Conservation (phyloP, 805 yeast genomes). For the Millerozyma miso region DNA sequence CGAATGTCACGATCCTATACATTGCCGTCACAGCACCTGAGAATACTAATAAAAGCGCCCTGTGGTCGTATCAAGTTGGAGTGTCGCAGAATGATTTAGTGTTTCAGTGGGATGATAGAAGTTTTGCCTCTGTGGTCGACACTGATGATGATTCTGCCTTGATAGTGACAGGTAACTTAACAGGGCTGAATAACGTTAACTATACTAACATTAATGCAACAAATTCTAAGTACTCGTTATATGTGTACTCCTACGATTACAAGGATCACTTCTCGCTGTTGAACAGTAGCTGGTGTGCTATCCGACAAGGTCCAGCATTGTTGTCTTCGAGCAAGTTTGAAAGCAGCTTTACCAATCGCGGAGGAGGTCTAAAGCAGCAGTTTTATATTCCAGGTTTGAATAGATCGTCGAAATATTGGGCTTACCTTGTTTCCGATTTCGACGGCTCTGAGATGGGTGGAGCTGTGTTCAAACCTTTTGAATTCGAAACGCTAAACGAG, state of each 20-base stretch:
- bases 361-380: conserved; percentile 52
- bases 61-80: conserved; percentile 68
- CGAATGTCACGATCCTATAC: conserved; percentile 20
- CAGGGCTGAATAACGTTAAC: conserved; percentile 11
- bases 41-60: conserved; percentile 27
- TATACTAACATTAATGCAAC: conserved; percentile 17
- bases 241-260: conserved; percentile 43
- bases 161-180: conserved; percentile 55
- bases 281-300: conserved; percentile 68
- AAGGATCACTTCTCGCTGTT: conserved; percentile 33
- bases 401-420: conserved; percentile 57
- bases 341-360: conserved; percentile 39
- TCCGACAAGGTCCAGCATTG: conserved; percentile 48
- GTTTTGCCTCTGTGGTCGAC: conserved; percentile 59
- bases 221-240: conserved; percentile 34
- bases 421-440: conserved; percentile 54
- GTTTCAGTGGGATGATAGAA: conserved; percentile 63
- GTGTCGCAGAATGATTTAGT: conserved; percentile 58
- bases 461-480: conserved; percentile 50
- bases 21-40: conserved; percentile 41
- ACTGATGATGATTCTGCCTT: conserved; percentile 66
- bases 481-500: conserved; percentile 51
- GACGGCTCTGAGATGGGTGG: conserved; percentile 50
- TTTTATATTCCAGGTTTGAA: conserved; percentile 61
- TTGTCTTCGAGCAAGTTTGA: conserved; percentile 17